Base-by-base conservation (phyloP, 352 stramenopile genomes). In the Elongisporangium undulatum region DNA sequence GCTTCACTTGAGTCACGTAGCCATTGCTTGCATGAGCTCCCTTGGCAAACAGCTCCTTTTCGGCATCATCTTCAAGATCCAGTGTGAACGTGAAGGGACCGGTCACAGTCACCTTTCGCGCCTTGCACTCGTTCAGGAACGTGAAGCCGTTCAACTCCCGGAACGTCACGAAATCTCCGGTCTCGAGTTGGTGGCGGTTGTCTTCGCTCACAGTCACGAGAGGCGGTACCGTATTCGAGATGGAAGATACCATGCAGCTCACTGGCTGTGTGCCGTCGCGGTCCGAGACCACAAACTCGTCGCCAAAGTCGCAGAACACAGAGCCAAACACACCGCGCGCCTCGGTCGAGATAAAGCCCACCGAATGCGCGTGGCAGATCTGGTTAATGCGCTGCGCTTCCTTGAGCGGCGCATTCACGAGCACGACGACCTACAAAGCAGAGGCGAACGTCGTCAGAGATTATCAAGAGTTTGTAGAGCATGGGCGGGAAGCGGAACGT, bases 181-280 rank as follows among this genome's bases (percentile, higher is more conserved):
- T 98, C 70, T 99, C 95, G 2, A 99, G 78, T 56, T 95, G 91
- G 74, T 99, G 97, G 55, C 97, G 90, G 48, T 96, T 84, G 67
- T 99, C 98, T 64, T 99, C 97, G 57, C 97, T 90, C n/a, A 99
- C 95, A 16, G 98, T 99, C 24, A 99, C 86, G 23, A 99, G 69
- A 16, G 85, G 79, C 13, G 77, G 79, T n/a, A 65, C 65, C 6
- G 69, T 79, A 59, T 92, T 87, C 7, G 96, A 91, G 53, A 99
- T 93, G 7, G 89, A 97, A 56, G 97, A 85, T 48, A 99, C 86
- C 74, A 99, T 93, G 62, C 84, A 97, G 17, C 77, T 97, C 15
- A 94, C 75, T 0, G 94, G 90, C 61, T 96, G 89, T 61, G 98
- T 94, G 45, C 96, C 97, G 69, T 98, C 90, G 26, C 87, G 87